Percentiles rank a stretch among this genome's conserved stretches.
These are phyloP conservation scores for Stylonectria norvegica DNA, from an alignment of 2,329 filamentous ascomycete species.

Conservation along the genomic window DNA sequence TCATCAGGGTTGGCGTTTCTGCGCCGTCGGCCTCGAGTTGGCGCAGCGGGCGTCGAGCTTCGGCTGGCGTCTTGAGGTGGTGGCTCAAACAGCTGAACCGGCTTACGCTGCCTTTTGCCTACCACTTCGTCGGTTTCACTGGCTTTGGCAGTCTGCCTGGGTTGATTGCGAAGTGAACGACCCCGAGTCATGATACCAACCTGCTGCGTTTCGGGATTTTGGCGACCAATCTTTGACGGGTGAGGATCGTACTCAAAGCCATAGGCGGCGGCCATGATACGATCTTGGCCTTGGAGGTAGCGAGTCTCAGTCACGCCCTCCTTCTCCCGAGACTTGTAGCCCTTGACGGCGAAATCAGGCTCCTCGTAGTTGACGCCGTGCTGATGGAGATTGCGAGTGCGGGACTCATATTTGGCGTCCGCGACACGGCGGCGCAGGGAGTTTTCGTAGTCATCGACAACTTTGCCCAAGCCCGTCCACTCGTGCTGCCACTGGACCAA, in stretches of 20 bases:
- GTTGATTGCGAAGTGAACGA: slow-evolving; percentile 54
- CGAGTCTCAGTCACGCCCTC: slow-evolving; percentile 43
- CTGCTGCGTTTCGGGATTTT: slow-evolving; percentile 55
- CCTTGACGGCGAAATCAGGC: slow-evolving; percentile 54
- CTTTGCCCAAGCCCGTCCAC: slow-evolving; percentile 47
- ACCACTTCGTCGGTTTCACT: slow-evolving; percentile 50
- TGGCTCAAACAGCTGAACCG: slow-evolving; percentile 49
- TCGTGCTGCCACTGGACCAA: slow-evolving; percentile 54
- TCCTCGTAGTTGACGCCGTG: slow-evolving; percentile 44
- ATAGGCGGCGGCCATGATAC: slow-evolving; percentile 57
- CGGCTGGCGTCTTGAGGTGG: slow-evolving; percentile 50
- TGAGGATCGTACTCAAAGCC: slow-evolving; percentile 60
- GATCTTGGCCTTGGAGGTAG: slow-evolving; percentile 52
- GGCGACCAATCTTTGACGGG: slow-evolving; percentile 54
- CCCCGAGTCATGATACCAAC: slow-evolving; percentile 49
- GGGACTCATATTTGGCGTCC: slow-evolving; percentile 46
- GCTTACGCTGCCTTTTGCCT: slow-evolving; percentile 53
- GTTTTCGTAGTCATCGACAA: slow-evolving; percentile 58
- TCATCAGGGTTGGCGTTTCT: slow-evolving; percentile 30
- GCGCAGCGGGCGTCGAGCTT: slow-evolving; percentile 48
- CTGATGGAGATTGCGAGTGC: slow-evolving; percentile 40
- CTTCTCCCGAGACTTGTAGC: slow-evolving; percentile 46
- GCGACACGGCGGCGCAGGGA: slow-evolving; percentile 48
- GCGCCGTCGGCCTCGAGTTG: slow-evolving; percentile 31
- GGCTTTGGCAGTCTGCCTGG: slow-evolving; percentile 56